A percentile compares a stretch with the other conserved stretches of the same genome.
Conservation (phyloP, 208 protist species). For the Zelonia costaricensis region DNA sequence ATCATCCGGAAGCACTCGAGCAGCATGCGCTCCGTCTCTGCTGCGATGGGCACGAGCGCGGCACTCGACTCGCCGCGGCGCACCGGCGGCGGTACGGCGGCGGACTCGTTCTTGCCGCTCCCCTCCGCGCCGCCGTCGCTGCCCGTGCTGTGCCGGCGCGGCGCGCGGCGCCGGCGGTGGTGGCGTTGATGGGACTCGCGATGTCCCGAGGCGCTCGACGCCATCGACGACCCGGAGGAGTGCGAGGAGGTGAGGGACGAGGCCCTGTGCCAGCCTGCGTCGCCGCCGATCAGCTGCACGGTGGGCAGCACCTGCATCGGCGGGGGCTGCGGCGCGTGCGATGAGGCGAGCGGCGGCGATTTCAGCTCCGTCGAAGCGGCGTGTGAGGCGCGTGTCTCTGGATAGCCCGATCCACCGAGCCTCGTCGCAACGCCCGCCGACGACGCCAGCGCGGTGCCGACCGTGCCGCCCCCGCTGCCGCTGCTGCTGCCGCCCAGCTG, state of each 20-base stretch:
- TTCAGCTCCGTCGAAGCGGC: neutral
- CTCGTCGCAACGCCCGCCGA: too few species aligned
- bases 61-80: neutral
- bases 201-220: slow-evolving; percentile 5
- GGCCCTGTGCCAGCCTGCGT: too few species aligned
- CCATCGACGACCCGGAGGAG: slow-evolving; percentile 6
- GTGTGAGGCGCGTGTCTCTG: neutral
- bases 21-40: slow-evolving; percentile 31
- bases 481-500: too few species aligned
- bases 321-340: too few species aligned
- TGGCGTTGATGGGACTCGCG: neutral
- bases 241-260: slow-evolving; percentile 5
- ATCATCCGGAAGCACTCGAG: slow-evolving; percentile 59
- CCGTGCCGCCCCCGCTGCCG: too few species aligned
- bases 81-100: neutral
- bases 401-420: too few species aligned
- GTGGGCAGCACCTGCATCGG: too few species aligned
- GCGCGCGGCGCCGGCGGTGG: neutral
- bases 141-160: neutral
- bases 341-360: too few species aligned
- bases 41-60: slow-evolving; percentile 4
- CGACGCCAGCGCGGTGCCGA: too few species aligned
- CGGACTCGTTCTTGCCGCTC: neutral
- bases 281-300: too few species aligned
- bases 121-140: neutral